Base-by-base conservation (phyloP, 2,329 filamentous ascomycete genomes). In the Triangularia setosa region DNA sequence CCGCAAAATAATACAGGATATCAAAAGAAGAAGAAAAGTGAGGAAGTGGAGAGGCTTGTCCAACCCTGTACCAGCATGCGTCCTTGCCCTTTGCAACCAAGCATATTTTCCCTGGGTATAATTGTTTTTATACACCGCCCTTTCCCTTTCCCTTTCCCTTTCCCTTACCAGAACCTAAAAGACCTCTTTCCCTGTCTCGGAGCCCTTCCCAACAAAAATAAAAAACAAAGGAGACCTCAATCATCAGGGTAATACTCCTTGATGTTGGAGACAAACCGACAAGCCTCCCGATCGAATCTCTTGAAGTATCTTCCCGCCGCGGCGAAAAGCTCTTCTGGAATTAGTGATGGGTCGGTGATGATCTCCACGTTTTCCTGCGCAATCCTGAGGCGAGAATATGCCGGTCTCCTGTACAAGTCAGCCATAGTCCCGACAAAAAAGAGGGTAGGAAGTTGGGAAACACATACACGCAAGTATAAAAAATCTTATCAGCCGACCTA, bases 251-350 rank as follows among this genome's bases (percentile, higher is more conserved):
- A 97, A 72, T 93, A 87, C 70, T 96, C 91, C 70, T 78, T 77
- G 30, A 85, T 73, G 75, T 97, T 98, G 70, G 92, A 96, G 30
- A 97, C 83, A 78, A 98, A 99, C 3, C 78, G 81, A 69, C 86
- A 86, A 0, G 77, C 81, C 33, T 79, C 79, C 4, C 75, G 73
- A 76, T 97, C 91, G 82, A 93, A 98, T 52, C 92, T 83, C 76
- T 92, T 96, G 76, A 99, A 98, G 75, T 91, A 92, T 71, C 89
- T 90, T 0, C 95, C 95, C 2, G 93, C 92, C 69, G 91, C 77
- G 55, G 81, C 81, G 72, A 92, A 83, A 67, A 96, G 80, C 24
- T 84, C 71, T 3, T 83, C 77, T 0, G 84, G 81, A 2, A 89
- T 80, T 69, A 69, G 78, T 75, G 60, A 75, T 56, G 72, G 70